phyloP scores from a whole-genome alignment of 208 protist species.

The Acanthamoeba culbertsoni region DNA sequence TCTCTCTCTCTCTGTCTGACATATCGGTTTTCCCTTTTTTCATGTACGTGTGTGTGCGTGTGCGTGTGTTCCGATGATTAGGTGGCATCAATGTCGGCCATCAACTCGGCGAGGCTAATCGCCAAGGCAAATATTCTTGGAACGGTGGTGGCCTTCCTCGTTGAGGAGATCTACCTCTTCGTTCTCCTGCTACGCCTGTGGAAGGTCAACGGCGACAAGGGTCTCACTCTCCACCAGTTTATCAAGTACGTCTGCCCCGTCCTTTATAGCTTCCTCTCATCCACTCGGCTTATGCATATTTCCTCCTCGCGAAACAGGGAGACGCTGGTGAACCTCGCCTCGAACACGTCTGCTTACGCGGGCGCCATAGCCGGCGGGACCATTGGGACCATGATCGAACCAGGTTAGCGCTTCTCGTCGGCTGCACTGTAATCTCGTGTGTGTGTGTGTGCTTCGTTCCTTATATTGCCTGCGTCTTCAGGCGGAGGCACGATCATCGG shows the following conservation, averaged over 20 bases:
- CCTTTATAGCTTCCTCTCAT: not conserved
- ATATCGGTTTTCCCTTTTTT: too few species aligned
- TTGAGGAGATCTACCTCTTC: constrained; percentile 2
- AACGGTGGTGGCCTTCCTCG: not conserved
- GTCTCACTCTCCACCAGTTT: not conserved
- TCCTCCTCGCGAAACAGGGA: not conserved
- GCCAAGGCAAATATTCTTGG: not conserved
- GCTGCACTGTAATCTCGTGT: not conserved
- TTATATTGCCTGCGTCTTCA: not conserved
- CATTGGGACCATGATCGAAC: not conserved
- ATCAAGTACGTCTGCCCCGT: not conserved
- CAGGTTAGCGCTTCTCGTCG: not conserved
- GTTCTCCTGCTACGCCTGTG: not conserved
- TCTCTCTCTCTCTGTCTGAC: too few species aligned
- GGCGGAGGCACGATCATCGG: not conserved
- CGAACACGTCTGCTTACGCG: not conserved
- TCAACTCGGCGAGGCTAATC: not conserved
- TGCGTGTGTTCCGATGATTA: too few species aligned
- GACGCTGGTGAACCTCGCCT: not conserved
- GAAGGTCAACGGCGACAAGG: not conserved
- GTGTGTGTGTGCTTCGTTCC: not conserved
- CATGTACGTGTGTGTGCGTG: too few species aligned
- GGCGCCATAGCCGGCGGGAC: not conserved
- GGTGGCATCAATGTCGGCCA: not conserved
- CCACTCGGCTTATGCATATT: not conserved